These are phyloP conservation scores for Amanita pseudoporphyria DNA, from an alignment of 768 basidiomycete genomes.

Conservation along the genomic window DNA sequence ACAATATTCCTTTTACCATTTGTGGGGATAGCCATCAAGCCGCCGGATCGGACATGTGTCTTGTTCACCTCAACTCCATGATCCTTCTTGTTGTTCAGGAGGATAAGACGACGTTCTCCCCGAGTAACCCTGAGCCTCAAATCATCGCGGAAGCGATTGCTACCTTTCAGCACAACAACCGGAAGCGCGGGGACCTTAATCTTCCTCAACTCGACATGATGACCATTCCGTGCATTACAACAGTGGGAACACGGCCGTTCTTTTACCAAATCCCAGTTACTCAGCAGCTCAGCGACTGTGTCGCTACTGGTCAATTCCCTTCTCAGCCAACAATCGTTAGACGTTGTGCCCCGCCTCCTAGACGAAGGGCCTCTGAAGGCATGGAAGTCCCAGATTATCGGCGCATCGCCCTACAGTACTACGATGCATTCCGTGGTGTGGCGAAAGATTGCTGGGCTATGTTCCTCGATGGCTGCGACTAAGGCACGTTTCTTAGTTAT, in stretches of 20 bases:
- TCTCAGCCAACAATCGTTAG: neutral
- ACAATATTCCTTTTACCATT: neutral
- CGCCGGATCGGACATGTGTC: neutral
- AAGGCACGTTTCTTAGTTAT: neutral
- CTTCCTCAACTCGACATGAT: neutral
- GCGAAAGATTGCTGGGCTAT: neutral
- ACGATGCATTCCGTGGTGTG: neutral
- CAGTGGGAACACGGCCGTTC: neutral
- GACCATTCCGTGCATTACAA: neutral
- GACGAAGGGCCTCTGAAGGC: neutral
- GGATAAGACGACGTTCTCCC: neutral
- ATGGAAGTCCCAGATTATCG: conserved; percentile 2
- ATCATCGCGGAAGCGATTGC: conserved; percentile 3
- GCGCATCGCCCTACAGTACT: neutral
- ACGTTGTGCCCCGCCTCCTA: neutral
- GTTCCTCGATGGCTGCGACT: conserved; percentile 1
- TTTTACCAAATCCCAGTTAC: conserved; percentile 5
- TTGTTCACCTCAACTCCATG: neutral
- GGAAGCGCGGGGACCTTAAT: neutral
- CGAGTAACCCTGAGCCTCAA: neutral
- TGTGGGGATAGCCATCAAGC: neutral
- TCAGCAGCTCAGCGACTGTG: neutral
- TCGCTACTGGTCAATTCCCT: conserved; percentile 5
- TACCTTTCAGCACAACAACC: neutral
- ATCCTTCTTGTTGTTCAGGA: neutral